Base-by-base conservation (phyloP, 2,329 filamentous ascomycete genomes). In the Fusarium chaquense region DNA sequence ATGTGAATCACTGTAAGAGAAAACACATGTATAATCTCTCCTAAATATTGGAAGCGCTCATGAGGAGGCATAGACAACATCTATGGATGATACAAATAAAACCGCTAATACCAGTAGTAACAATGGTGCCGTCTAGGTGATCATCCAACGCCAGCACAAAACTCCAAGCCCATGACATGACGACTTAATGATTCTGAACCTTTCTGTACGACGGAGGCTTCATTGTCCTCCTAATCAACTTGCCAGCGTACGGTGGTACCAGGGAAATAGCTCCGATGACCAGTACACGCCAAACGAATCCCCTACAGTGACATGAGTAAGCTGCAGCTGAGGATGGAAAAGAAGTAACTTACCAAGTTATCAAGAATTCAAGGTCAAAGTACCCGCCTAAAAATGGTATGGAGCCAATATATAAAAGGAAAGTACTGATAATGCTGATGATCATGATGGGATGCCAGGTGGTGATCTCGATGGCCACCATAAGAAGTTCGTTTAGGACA, bases 391-490 rank as follows among this genome's bases (percentile, higher is more conserved):
- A 80, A 74, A 98, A 97, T 4, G 96, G 96, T 22, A 98, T 84
- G 40, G 89, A 93, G 5, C 89, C 93, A 28, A 94, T 84, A 76
- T 93, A 99, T n/a, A 95, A 78, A 30, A 91, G 78, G 45, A 92
- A 90, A 0, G 96, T 99, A 16, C 93, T 94, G 8, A 97, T 76
- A 65, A 98, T 91, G 71, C 87, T 91, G 53, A 93, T 82, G 57
- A 97, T 90, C 94, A 98, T 98, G 67, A 95, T 85, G 40, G 91
- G 91, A 79, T 98, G 96, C 96, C 96, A 99, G 0, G 96, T 99
- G 5, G 93, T 97, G 73, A 99, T 93, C 78, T 97, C 93, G 62
- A 97, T 93, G 5, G 94, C 95, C 4, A 98, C 96, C 97, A 99
- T 99, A 73, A 97, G 87, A 63, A 99, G 87, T 78, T 99, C 96